These are phyloP conservation scores for Ramalina peruviana DNA, from an alignment of 495 filamentous ascomycete genomes.

Conservation along the genomic window DNA sequence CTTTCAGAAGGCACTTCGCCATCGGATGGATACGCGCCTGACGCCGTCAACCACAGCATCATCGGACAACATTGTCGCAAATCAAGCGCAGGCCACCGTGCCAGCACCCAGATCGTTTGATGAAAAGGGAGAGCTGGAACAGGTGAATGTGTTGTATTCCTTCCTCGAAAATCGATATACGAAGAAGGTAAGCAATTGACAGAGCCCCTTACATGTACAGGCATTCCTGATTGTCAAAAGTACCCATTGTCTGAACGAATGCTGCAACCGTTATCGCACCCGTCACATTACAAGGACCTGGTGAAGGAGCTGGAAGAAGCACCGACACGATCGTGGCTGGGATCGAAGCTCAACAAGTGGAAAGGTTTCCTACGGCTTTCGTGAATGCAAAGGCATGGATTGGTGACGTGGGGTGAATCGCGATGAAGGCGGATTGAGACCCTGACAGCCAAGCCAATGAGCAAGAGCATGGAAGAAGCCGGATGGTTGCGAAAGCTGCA, in stretches of 20 bases:
- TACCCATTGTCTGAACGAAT: conserved; percentile 51
- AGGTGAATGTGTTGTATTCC: conserved; percentile 58
- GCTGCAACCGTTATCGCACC: conserved; percentile 57
- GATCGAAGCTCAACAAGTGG: conserved; percentile 40
- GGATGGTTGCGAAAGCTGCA: too few species aligned
- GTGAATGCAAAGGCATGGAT: conserved; percentile 14
- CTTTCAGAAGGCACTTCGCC: conserved; percentile 54
- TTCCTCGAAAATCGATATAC: conserved; percentile 63
- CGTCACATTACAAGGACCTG: conserved; percentile 61
- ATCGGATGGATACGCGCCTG: conserved; percentile 35
- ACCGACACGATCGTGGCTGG: conserved; percentile 44
- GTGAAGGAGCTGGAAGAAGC: conserved; percentile 60
- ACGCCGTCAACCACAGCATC: conserved; percentile 7
- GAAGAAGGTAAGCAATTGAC: conserved; percentile 31
- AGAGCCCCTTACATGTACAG: background rate
- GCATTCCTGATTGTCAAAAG: conserved; percentile 16
- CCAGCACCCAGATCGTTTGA: conserved; percentile 13
- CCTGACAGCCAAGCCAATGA: too few species aligned
- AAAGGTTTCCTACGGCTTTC: conserved; percentile 50
- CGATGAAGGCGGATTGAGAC: too few species aligned
- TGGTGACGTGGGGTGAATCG: too few species aligned
- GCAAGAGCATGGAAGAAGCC: too few species aligned
- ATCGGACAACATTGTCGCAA: conserved; percentile 9
- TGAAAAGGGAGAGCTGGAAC: conserved; percentile 32
- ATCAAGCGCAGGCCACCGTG: conserved; percentile 13